Evolutionary conservation across 805 yeast genomes (phyloP).

Genomic region (Saturnispora gosingensis): DNA sequence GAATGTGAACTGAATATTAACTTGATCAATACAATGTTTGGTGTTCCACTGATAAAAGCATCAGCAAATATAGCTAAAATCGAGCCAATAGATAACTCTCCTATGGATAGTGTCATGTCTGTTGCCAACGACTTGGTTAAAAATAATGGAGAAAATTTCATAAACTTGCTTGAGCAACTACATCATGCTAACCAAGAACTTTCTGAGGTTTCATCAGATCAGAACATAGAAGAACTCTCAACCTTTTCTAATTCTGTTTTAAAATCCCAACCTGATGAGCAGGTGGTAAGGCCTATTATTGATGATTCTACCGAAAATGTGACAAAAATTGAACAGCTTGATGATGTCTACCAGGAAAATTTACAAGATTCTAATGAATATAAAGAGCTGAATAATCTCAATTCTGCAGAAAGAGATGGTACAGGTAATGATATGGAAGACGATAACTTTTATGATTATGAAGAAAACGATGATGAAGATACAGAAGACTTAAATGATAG

Average conservation of each 20-base stretch:
- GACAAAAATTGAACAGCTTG: background rate
- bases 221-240: background rate
- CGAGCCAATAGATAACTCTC: background rate
- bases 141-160: slow-evolving; percentile 69
- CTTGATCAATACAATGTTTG: slow-evolving; percentile 22
- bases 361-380: slow-evolving; percentile 8
- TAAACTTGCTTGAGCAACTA: slow-evolving; percentile 70
- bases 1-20: slow-evolving; percentile 26
- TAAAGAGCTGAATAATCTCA: slow-evolving; percentile 9
- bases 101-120: slow-evolving; percentile 20
- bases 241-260: background rate
- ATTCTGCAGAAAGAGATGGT: slow-evolving; percentile 8
- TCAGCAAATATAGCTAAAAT: slow-evolving; percentile 1
- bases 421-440: slow-evolving; percentile 10
- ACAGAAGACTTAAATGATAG: slow-evolving; percentile 28
- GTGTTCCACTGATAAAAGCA: slow-evolving; percentile 12
- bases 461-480: slow-evolving; percentile 18
- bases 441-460: slow-evolving; percentile 15
- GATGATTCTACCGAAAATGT: background rate
- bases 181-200: slow-evolving; percentile 35
- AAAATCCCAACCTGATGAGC: background rate
- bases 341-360: slow-evolving; percentile 21
- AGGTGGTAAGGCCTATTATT: background rate
- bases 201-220: background rate
- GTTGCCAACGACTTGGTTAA: slow-evolving; percentile 74